Percentiles rank a stretch among this genome's conserved stretches.
These are phyloP conservation scores for Hansenula lynferdii DNA, from an alignment of 1,139 yeast genomes.

Conservation along the genomic window DNA sequence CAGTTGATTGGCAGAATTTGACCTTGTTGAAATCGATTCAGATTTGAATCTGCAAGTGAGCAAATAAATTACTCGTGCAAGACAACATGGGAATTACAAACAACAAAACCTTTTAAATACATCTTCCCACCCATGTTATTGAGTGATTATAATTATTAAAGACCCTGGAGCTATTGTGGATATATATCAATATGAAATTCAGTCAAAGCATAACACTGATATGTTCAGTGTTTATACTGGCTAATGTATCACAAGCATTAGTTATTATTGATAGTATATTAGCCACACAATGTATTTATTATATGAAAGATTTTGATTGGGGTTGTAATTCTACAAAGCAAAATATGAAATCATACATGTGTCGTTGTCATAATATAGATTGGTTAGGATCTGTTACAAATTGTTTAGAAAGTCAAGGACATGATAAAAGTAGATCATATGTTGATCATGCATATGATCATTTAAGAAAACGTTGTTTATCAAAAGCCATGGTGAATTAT, in stretches of 20 bases:
- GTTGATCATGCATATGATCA: slow-evolving; percentile 33
- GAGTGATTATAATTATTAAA: too few species aligned
- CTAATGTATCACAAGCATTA: slow-evolving; percentile 2
- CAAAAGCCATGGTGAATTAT: slow-evolving; percentile 27
- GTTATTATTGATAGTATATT: slow-evolving; percentile 29
- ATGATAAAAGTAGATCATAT: slow-evolving; percentile 20
- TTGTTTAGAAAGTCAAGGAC: slow-evolving; percentile 28
- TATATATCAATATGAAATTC: too few species aligned
- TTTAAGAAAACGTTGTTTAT: slow-evolving; percentile 28
- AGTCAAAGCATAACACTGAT: not conserved
- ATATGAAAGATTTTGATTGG: slow-evolving; percentile 33
- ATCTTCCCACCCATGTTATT: too few species aligned
- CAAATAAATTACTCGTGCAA: not conserved
- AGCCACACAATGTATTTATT: slow-evolving; percentile 36
- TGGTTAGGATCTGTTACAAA: slow-evolving; percentile 36
- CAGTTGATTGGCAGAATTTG: too few species aligned
- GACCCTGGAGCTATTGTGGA: not conserved
- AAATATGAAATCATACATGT: slow-evolving; percentile 27
- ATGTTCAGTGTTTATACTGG: not conserved
- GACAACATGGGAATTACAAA: not conserved
- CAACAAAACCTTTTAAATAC: too few species aligned
- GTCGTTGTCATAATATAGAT: slow-evolving; percentile 33
- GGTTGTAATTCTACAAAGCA: slow-evolving; percentile 31
- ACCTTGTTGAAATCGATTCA: too few species aligned
- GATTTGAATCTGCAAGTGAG: slow-evolving; percentile 1